Conservation (phyloP, 2,329 filamentous ascomycete species). For the Colletotrichum salicis region DNA sequence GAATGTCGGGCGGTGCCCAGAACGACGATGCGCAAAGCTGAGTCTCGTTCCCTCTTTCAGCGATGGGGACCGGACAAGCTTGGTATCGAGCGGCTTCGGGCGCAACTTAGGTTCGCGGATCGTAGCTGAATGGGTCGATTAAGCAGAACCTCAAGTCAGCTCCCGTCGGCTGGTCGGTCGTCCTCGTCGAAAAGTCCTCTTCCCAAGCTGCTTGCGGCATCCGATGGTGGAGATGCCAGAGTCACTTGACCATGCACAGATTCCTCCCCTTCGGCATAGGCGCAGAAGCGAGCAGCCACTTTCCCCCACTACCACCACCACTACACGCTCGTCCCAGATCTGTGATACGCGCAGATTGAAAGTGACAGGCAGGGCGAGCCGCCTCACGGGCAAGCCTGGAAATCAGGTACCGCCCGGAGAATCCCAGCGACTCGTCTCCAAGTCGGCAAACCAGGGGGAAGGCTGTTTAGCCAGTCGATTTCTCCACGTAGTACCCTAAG, state of each 20-base stretch:
- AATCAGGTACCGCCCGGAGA: constrained; percentile 6
- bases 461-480: background rate
- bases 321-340: background rate
- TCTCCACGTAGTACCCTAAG: background rate
- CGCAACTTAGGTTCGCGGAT: constrained; percentile 9
- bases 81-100: constrained; percentile 7
- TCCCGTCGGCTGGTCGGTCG: background rate
- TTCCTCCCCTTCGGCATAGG: constrained; percentile 3
- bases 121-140: constrained; percentile 2
- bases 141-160: background rate
- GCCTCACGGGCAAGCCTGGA: constrained; percentile 1
- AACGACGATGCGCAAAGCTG: background rate
- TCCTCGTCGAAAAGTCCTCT: background rate
- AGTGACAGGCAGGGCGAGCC: background rate
- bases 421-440: background rate
- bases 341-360: background rate
- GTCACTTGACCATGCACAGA: constrained; percentile 30
- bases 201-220: background rate
- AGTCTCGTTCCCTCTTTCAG: background rate
- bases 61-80: background rate
- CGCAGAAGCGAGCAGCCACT: constrained; percentile 21
- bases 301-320: background rate
- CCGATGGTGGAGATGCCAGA: constrained; percentile 1
- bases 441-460: background rate
- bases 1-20: background rate